Conservation (phyloP, 768 basidiomycete species). For the Cubamyces lactineus region DNA sequence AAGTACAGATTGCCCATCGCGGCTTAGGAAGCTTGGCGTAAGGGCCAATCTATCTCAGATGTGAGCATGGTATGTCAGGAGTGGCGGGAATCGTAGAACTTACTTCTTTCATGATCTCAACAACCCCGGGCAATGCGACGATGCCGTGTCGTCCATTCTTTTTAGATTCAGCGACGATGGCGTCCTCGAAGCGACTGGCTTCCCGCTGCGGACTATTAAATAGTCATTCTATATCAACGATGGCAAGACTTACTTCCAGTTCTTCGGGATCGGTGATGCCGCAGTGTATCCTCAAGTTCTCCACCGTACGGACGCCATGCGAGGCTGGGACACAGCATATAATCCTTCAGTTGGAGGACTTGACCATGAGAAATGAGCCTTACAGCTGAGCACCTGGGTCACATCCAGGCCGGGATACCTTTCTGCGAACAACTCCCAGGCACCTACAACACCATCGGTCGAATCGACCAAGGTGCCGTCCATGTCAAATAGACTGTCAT, state of each 20-base stretch:
- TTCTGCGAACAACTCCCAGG: slow-evolving; percentile 78
- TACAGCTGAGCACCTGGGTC: slow-evolving; percentile 63
- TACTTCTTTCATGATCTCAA: slow-evolving; percentile 60
- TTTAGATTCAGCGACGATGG: slow-evolving; percentile 66
- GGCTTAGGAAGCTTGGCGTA: slow-evolving; percentile 51
- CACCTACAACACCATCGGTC: slow-evolving; percentile 78
- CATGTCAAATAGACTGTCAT: slow-evolving; percentile 74
- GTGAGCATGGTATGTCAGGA: neutral
- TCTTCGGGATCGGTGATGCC: slow-evolving; percentile 66
- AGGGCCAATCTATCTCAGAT: slow-evolving; percentile 20
- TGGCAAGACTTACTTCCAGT: slow-evolving; percentile 56
- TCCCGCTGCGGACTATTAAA: slow-evolving; percentile 51
- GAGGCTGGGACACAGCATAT: slow-evolving; percentile 48
- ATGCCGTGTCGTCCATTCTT: slow-evolving; percentile 62
- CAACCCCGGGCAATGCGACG: slow-evolving; percentile 74
- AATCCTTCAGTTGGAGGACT: neutral
- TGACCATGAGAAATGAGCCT: slow-evolving; percentile 26
- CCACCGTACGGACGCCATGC: slow-evolving; percentile 84
- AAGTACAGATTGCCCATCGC: slow-evolving; percentile 87
- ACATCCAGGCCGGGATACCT: slow-evolving; percentile 70
- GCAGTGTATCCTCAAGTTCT: slow-evolving; percentile 77
- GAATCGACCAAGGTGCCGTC: slow-evolving; percentile 85
- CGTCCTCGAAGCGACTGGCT: slow-evolving; percentile 77
- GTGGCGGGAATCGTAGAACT: slow-evolving; percentile 12
- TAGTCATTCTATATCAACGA: neutral